Conservation (phyloP, 148 eudicot species). For the Limonium bicolor region DNA sequence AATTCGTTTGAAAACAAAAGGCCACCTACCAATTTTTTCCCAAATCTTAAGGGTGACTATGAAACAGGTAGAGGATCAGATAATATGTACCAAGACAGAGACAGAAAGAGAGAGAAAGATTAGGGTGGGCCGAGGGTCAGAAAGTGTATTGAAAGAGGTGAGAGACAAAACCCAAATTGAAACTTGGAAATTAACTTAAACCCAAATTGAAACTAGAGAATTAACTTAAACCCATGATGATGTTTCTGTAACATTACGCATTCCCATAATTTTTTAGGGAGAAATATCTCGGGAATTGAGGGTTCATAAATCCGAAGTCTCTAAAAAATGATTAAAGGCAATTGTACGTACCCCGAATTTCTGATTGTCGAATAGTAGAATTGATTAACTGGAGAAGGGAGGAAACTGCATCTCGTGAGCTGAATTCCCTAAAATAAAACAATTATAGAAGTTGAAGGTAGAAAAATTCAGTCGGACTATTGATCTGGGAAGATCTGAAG, state of each 20-base stretch:
- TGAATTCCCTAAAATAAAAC: neutral
- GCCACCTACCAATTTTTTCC: slow-evolving; percentile 9
- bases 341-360: no score
- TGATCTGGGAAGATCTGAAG: slow-evolving; percentile 11
- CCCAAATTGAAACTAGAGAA: neutral
- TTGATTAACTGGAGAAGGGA: slow-evolving; percentile 5
- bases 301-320: neutral
- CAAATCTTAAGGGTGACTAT: no score
- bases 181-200: neutral
- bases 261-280: neutral
- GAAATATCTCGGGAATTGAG: slow-evolving; percentile 6
- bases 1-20: slow-evolving; percentile 4
- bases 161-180: slow-evolving; percentile 4
- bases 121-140: neutral
- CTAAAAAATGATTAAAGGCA: no score
- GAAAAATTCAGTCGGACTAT: neutral
- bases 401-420: slow-evolving; percentile 1
- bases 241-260: no score
- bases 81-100: slow-evolving; percentile 3
- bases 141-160: no score
- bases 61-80: neutral
- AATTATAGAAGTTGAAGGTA: neutral
- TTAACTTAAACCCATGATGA: neutral
- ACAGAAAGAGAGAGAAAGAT: slow-evolving; percentile 10
- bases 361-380: no score